Percentiles rank a stretch among this genome's conserved stretches.
Evolutionary conservation across 1,284 basidiomycete species (phyloP).

Genomic region (Ustilago cynodontis): DNA sequence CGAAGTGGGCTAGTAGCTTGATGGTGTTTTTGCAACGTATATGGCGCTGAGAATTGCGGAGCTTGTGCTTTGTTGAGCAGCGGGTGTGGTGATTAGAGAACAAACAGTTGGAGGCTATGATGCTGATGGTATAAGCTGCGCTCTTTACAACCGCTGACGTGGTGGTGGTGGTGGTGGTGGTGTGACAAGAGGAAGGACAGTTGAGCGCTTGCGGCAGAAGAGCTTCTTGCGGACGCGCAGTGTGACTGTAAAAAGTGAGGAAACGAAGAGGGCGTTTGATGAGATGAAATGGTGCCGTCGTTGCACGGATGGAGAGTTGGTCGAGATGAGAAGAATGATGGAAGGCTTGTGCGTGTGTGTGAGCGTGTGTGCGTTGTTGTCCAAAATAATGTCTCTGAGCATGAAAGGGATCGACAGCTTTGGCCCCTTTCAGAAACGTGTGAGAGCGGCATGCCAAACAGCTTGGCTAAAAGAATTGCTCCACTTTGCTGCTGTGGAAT

Average conservation of each 20-base stretch:
- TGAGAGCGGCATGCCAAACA: not conserved
- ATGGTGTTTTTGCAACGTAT: too few relatives aligned
- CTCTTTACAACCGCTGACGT: not conserved
- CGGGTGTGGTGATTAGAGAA: not conserved
- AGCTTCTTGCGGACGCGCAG: not conserved
- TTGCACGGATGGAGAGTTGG: conserved; percentile 5
- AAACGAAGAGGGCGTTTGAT: not conserved
- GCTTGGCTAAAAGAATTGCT: conserved; percentile 13
- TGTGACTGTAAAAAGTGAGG: conserved; percentile 1
- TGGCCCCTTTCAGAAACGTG: not conserved
- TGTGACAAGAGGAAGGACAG: not conserved
- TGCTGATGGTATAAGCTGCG: not conserved
- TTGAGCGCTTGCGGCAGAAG: not conserved
- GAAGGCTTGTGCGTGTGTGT: conserved; percentile 7
- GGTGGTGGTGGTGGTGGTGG: not conserved
- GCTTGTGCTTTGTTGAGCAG: not conserved
- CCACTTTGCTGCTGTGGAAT: conserved; percentile 14
- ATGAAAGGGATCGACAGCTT: not conserved
- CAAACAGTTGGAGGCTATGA: not conserved
- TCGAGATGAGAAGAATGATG: not conserved
- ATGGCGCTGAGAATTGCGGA: too few relatives aligned
- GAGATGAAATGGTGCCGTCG: conserved; percentile 9
- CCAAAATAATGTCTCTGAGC: conserved; percentile 4
- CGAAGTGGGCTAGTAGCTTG: too few relatives aligned
- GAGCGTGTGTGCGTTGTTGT: not conserved